These are phyloP conservation scores for Lanmaoa pseudosensibilis DNA, from an alignment of 768 basidiomycete species.

Conservation along the genomic window DNA sequence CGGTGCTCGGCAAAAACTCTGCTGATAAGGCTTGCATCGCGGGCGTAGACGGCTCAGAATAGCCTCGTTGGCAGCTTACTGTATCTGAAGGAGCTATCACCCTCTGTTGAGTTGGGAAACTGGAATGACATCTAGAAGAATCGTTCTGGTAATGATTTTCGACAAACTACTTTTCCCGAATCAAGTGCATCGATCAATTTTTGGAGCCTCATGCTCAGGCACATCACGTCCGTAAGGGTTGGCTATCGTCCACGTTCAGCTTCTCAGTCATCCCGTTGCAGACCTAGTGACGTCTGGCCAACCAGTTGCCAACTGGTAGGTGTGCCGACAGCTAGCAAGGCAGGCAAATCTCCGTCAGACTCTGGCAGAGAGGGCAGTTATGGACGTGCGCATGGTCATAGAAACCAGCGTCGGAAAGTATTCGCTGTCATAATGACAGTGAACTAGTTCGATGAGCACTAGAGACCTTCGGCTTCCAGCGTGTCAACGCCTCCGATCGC, in stretches of 20 bases:
- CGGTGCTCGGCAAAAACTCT: background rate
- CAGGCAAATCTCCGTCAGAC: background rate
- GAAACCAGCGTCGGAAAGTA: too few relatives aligned
- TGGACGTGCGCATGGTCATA: background rate
- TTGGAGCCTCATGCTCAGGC: background rate
- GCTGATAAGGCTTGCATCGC: background rate
- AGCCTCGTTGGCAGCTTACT: background rate
- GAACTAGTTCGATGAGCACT: background rate
- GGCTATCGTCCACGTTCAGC: background rate
- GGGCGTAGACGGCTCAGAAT: background rate
- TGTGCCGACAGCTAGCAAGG: background rate
- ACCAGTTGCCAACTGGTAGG: too few relatives aligned
- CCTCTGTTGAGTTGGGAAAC: background rate
- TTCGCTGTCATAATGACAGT: background rate
- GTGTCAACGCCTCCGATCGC: too few relatives aligned
- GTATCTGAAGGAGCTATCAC: background rate
- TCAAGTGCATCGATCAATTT: background rate
- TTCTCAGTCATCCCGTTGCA: background rate
- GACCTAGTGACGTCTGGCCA: background rate
- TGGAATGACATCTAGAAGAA: background rate
- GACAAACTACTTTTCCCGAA: background rate
- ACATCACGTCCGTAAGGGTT: background rate
- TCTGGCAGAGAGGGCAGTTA: background rate
- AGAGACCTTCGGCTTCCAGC: too few relatives aligned
- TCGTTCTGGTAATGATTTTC: background rate